phyloP scores from a whole-genome alignment of 1,139 yeast species.

The Blastobotrys raffinosifermentans region DNA sequence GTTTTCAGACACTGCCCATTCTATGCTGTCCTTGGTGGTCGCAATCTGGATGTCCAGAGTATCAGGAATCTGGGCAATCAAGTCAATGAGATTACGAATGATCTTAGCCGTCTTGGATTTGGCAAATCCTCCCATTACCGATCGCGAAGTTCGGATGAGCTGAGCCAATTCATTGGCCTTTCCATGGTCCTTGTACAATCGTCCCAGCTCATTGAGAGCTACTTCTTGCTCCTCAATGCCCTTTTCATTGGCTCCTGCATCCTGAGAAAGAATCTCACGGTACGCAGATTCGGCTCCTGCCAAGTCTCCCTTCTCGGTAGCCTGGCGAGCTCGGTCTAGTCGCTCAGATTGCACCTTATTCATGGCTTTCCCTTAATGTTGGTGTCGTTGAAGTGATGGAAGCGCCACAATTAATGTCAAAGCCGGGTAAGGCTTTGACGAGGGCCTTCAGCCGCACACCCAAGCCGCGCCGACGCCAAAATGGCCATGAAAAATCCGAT shows the following conservation, averaged over 20 bases:
- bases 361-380: no score
- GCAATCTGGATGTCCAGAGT: conserved; percentile 67
- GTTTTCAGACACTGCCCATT: conserved; percentile 80
- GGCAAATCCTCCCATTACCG: conserved; percentile 66
- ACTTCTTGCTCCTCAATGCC: conserved; percentile 35
- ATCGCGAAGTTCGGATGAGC: conserved; percentile 66
- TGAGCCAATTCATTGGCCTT: conserved; percentile 49
- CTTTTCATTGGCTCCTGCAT: conserved; percentile 35
- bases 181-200: conserved; percentile 28
- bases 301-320: conserved; percentile 44
- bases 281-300: conserved; percentile 55
- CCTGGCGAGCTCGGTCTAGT: conserved; percentile 51
- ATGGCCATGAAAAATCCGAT: no score
- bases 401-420: no score
- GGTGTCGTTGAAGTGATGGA: conserved; percentile 5
- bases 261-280: conserved; percentile 36
- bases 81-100: conserved; percentile 59
- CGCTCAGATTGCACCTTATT: conserved; percentile 13
- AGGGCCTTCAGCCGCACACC: no score
- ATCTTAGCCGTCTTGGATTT: conserved; percentile 94
- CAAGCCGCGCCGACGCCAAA: no score
- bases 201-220: conserved; percentile 33
- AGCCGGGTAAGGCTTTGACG: no score
- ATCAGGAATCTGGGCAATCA: conserved; percentile 62
- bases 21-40: conserved; percentile 73